Conservation (phyloP, 768 basidiomycete genomes). For the Tricholoma bakamatsutake region DNA sequence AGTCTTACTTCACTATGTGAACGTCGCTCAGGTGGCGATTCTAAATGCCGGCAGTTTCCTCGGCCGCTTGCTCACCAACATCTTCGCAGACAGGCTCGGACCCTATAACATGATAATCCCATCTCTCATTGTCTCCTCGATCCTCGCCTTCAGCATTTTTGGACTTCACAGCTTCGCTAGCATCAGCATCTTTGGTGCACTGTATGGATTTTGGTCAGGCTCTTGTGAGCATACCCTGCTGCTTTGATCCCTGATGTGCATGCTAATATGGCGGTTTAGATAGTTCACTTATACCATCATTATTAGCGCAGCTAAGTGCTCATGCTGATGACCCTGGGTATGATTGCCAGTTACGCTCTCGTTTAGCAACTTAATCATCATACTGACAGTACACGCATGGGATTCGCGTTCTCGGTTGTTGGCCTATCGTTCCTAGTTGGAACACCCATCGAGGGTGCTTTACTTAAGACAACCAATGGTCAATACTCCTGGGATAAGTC, state of each 20-base stretch:
- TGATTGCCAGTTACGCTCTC: not conserved
- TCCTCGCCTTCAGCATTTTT: constrained; percentile 42
- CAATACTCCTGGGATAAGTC: constrained; percentile 30
- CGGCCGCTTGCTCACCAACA: constrained; percentile 51
- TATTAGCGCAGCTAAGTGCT: constrained; percentile 30
- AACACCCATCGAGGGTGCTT: constrained; percentile 44
- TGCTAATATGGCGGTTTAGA: constrained; percentile 18
- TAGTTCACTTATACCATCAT: constrained; percentile 33
- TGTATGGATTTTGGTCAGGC: constrained; percentile 54
- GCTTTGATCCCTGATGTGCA: not conserved
- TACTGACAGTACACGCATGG: constrained; percentile 37
- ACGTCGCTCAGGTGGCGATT: constrained; percentile 37
- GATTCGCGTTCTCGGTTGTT: constrained; percentile 41
- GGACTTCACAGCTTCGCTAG: constrained; percentile 31
- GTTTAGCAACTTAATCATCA: not conserved
- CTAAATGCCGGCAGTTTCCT: constrained; percentile 47
- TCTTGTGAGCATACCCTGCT: constrained; percentile 34
- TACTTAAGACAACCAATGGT: constrained; percentile 25
- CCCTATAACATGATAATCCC: constrained; percentile 46
- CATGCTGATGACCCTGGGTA: constrained; percentile 14
- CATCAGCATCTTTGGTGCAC: constrained; percentile 34
- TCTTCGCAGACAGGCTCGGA: constrained; percentile 46
- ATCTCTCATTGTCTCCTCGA: constrained; percentile 33
- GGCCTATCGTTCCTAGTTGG: constrained; percentile 40
- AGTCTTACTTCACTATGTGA: not conserved